Evolutionary conservation across 352 stramenopile species (phyloP).

Genomic region (Globisporangium abappressorium): DNA sequence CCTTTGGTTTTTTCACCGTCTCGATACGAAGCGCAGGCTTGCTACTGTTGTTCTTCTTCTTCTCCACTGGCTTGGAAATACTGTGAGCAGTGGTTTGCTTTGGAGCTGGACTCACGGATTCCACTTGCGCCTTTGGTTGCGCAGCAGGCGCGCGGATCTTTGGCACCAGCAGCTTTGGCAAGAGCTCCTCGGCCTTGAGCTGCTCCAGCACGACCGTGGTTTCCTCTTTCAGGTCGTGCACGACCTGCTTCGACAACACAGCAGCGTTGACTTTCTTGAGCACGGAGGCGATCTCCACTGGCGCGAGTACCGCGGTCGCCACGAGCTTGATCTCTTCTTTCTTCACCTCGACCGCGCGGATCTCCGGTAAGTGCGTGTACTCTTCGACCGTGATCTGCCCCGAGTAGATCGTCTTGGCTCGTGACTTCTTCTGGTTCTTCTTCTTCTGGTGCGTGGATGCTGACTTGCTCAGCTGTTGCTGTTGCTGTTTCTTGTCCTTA

Average conservation of each 20-base stretch:
- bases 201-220: slow-evolving; percentile 9
- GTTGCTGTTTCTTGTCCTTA: slow-evolving; percentile 6
- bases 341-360: background rate
- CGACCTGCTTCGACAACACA: background rate
- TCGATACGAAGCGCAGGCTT: slow-evolving; percentile 11
- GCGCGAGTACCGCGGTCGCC: background rate
- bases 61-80: slow-evolving; percentile 1
- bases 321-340: background rate
- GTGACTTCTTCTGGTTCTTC: slow-evolving; percentile 3
- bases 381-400: slow-evolving; percentile 15
- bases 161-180: background rate
- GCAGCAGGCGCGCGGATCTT: background rate
- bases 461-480: slow-evolving; percentile 4
- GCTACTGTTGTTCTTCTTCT: slow-evolving; percentile 1
- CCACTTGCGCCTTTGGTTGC: background rate
- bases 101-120: background rate
- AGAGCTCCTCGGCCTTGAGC: slow-evolving; percentile 10
- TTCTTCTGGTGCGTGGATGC: slow-evolving; percentile 5
- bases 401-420: slow-evolving; percentile 10
- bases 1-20: slow-evolving; percentile 1
- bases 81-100: slow-evolving; percentile 3
- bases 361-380: slow-evolving; percentile 6
- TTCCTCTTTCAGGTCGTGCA: slow-evolving; percentile 8
- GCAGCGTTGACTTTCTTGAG: slow-evolving; percentile 6
- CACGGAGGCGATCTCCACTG: background rate